Evolutionary conservation across 306 rosid species (phyloP).

Genomic region (Ziziphus jujuba): DNA sequence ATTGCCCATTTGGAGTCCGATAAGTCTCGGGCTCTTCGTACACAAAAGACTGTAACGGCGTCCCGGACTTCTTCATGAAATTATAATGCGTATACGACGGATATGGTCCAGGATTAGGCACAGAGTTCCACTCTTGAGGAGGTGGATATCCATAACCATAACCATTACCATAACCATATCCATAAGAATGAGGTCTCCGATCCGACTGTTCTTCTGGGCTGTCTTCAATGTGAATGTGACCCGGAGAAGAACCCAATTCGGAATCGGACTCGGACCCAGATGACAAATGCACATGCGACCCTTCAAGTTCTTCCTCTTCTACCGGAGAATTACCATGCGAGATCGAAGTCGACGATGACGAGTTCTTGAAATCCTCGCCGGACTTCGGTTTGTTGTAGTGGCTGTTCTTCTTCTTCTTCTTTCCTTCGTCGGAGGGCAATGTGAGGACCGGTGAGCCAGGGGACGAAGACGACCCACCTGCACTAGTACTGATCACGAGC

Average conservation of each 20-base stretch:
- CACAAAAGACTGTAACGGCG: conserved; percentile 47
- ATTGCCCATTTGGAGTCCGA: conserved; percentile 39
- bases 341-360: conserved; percentile 58
- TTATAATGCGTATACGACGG: conserved; percentile 32
- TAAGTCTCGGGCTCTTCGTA: conserved; percentile 55
- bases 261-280: conserved; percentile 66
- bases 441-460: conserved; percentile 80
- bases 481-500: conserved; percentile 40
- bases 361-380: conserved; percentile 1
- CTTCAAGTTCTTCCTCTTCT: conserved; percentile 37
- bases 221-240: conserved; percentile 57
- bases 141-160: conserved; percentile 21
- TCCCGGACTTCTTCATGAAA: conserved; percentile 58
- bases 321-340: conserved; percentile 31
- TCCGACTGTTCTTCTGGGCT: conserved; percentile 41
- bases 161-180: too few relatives aligned
- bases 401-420: conserved; percentile 32
- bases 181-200: conserved; percentile 5
- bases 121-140: conserved; percentile 21
- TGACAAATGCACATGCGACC: conserved; percentile 65
- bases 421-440: conserved; percentile 74
- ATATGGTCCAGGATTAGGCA: neutral
- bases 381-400: conserved; percentile 1
- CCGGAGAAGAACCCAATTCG: conserved; percentile 46
- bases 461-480: conserved; percentile 31